These are phyloP conservation scores for Tricholoma furcatifolium DNA, from an alignment of 768 basidiomycete species.

Conservation along the genomic window DNA sequence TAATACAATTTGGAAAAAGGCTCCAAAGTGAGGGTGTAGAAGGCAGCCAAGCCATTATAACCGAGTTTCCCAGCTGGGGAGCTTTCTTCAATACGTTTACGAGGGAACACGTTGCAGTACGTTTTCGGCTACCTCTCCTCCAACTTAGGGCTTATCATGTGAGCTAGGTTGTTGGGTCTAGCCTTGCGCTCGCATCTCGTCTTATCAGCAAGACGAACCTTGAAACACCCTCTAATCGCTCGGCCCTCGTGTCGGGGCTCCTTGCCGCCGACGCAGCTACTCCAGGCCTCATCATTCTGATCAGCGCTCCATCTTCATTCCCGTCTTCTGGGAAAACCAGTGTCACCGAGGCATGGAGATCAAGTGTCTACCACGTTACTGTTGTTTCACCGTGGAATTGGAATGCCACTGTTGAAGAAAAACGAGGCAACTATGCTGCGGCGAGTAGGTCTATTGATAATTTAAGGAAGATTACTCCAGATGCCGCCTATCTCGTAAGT, in stretches of 20 bases:
- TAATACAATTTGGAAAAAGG: slow-evolving; percentile 34
- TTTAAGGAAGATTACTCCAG: slow-evolving; percentile 40
- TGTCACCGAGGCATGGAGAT: slow-evolving; percentile 43
- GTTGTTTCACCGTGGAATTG: slow-evolving; percentile 43
- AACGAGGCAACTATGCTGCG: slow-evolving; percentile 28
- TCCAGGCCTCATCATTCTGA: slow-evolving; percentile 40
- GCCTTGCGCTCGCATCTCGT: slow-evolving; percentile 42
- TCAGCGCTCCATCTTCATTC: slow-evolving; percentile 37
- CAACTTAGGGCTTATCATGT: slow-evolving; percentile 1
- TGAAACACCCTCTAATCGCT: slow-evolving; percentile 25
- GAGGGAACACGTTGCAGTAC: slow-evolving; percentile 36
- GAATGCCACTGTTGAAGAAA: slow-evolving; percentile 40
- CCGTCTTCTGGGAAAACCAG: slow-evolving; percentile 35
- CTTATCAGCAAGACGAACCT: slow-evolving; percentile 42
- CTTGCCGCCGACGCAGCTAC: slow-evolving; percentile 33
- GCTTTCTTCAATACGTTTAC: slow-evolving; percentile 39
- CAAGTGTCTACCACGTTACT: slow-evolving; percentile 46
- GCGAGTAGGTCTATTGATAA: slow-evolving; percentile 38
- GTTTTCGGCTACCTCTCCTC: slow-evolving; percentile 9
- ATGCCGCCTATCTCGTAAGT: slow-evolving; percentile 44
- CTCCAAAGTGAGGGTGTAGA: slow-evolving; percentile 22
- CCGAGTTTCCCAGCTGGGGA: slow-evolving; percentile 41
- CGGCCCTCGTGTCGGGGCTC: slow-evolving; percentile 34
- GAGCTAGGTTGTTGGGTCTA: slow-evolving; percentile 36
- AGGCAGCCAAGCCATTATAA: slow-evolving; percentile 28